Percentiles rank a stretch among this genome's conserved stretches.
Evolutionary conservation across 306 rosid genomes (phyloP).

Genomic region (Psophocarpus tetragonolobus): DNA sequence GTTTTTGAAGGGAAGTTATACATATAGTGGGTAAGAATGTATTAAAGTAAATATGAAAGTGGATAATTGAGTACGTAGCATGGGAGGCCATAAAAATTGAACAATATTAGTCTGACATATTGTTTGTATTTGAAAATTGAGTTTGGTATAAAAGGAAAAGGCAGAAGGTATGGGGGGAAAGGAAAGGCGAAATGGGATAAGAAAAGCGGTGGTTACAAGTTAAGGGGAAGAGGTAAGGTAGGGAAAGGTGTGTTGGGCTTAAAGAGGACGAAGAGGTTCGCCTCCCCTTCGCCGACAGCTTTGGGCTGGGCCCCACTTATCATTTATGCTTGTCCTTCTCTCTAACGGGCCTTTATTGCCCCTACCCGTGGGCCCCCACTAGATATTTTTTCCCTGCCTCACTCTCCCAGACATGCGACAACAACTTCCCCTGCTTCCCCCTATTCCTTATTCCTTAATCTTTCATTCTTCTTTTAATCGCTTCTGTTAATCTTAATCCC

Average conservation of each 20-base stretch:
- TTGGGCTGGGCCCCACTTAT: conserved; percentile 43
- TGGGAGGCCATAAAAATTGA: neutral
- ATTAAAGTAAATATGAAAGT: neutral
- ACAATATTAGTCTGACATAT: too few species aligned
- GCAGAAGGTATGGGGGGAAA: neutral
- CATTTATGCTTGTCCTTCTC: conserved; percentile 29
- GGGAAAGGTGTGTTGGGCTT: conserved; percentile 35
- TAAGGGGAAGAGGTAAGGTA: neutral
- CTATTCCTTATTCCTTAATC: too few species aligned
- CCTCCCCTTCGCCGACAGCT: conserved; percentile 49
- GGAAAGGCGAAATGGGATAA: neutral
- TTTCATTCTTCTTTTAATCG: too few species aligned
- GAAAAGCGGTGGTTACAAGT: conserved; percentile 16
- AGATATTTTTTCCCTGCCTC: conserved; percentile 26
- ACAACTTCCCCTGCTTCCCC: neutral
- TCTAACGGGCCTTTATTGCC: conserved; percentile 26
- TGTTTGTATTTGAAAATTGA: too few species aligned
- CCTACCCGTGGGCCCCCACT: conserved; percentile 22
- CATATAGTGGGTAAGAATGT: too few species aligned
- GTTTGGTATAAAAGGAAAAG: too few species aligned
- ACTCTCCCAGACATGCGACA: neutral
- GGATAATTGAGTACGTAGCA: neutral
- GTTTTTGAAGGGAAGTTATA: too few species aligned
- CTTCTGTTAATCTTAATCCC: too few species aligned
- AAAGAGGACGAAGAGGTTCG: conserved; percentile 44